Evolutionary conservation across 148 eudicot genomes (phyloP), one percentile per base, ranked within the genome.

Genomic region (Gaultheria prostrata): DNA sequence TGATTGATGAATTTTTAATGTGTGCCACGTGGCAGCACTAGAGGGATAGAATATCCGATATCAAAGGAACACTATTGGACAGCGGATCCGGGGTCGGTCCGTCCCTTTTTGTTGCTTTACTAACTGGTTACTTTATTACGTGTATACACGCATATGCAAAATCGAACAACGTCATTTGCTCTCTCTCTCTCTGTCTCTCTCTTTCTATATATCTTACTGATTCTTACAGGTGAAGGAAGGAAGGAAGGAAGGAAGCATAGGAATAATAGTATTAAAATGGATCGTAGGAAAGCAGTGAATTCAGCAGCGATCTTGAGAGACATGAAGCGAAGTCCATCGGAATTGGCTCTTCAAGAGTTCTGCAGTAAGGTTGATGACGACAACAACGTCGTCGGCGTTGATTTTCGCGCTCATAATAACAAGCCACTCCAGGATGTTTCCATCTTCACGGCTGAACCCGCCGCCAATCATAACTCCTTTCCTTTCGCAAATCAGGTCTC

Each of bases 301-400:
- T n/a, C 24, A 35, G 35, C 76, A 9, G 69, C 4, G 39, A 12
- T 32, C n/a, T 70, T 32, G 9, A 1, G 26, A 8, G 63, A 81
- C 43, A 80, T 87, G 89, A 87, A 76, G 79, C 30, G 78, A 76
- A 87, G 84, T 82, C 61, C 39, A 0, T 84, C 86, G 13, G 88
- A 81, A 35, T 30, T 84, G 78, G 86, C 76, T 9, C 76, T 81
- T 30, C 63, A 87, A 33, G 82, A 69, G 82, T 59, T 84, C 72
- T 70, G 67, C 69, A 76, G 28, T 3, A 71, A 28, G 28, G 54
- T 15, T 74, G 82, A 8, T 3, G 8, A 24, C 24, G 30, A 56
- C 18, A 77, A 54, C 45, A 77, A 54, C 45, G 51, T 49, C 32
- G 65, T 17, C 4, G 72, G 72, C 6, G 80, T 17, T 54, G 48